phyloP scores from a whole-genome alignment of 2,329 filamentous ascomycete species.

The Colletotrichum echinochloae region DNA sequence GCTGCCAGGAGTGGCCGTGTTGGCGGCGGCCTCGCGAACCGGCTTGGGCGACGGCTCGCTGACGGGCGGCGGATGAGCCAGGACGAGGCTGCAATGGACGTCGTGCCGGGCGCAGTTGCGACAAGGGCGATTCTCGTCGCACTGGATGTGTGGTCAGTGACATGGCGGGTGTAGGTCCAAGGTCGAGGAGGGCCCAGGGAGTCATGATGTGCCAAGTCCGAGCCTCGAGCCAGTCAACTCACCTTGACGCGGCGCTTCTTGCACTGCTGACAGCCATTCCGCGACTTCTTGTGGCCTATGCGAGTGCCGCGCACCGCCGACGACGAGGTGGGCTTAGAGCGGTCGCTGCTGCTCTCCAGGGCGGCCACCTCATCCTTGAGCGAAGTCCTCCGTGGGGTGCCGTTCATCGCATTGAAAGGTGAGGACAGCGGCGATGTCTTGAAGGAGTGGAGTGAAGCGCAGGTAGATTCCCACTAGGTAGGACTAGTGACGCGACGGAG shows the following conservation, averaged over 20 bases:
- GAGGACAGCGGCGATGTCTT: not conserved
- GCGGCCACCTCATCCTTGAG: constrained; percentile 30
- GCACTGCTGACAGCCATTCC: constrained; percentile 37
- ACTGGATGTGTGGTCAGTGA: constrained; percentile 25
- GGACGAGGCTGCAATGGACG: constrained; percentile 35
- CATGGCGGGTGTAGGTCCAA: not conserved
- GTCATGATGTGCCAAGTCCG: not conserved
- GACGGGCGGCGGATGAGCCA: constrained; percentile 24
- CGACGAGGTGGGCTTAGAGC: not conserved
- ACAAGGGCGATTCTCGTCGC: constrained; percentile 35
- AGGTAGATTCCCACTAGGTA: no score
- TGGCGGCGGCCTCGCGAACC: constrained; percentile 16
- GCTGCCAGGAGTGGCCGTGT: constrained; percentile 27
- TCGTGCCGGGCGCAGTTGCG: constrained; percentile 36
- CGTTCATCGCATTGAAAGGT: constrained; percentile 23
- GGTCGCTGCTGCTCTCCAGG: constrained; percentile 12
- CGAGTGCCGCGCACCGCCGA: constrained; percentile 29
- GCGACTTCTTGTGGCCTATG: constrained; percentile 38
- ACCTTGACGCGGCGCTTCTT: constrained; percentile 39
- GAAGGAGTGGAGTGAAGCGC: not conserved
- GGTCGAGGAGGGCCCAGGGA: not conserved
- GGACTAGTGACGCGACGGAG: not conserved
- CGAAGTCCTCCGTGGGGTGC: constrained; percentile 19
- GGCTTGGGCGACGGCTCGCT: constrained; percentile 34
- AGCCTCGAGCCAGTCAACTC: not conserved